Evolutionary conservation across 139 green algal species (phyloP), one percentile per base, ranked within the genome.

Genomic region (Coelastrella sp.): DNA sequence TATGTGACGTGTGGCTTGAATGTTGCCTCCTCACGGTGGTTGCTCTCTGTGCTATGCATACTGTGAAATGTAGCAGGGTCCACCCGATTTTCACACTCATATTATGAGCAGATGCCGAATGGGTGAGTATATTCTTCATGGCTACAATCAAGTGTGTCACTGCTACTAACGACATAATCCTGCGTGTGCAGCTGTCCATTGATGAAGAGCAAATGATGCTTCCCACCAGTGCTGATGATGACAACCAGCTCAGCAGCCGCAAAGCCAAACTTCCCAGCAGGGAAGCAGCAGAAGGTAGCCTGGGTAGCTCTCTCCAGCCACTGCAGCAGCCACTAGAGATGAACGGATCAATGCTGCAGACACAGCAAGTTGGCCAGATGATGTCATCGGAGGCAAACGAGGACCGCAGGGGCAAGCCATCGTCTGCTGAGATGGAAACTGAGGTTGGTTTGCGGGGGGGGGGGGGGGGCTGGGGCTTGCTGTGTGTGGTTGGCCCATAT

Each of bases 141-240:
- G 32, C 32, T 47, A 47, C 32, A 47, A 47, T 47, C 32, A 47
- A 2, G 32, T 47, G 8, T 71, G 61, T 71, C 11, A 71, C 61
- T 71, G 61, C 61, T 71, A 71, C 32, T 47, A 47, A n/a, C 32
- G 32, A 47, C 32, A 47, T 47, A 47, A 0, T 47, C 11, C 61
- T 71, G 11, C 11, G 11, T 10, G 32, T 77, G 64, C 81, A 87
- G 61, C 7, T 87, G 64, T 68, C 73, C 5, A 58, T 87, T 47
- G 64, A 68, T 19, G 19, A 68, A 16, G 81, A 87, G 81, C 81
- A 87, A 61, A 10, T 77, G 11, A 78, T 87, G 81, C 81, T 64
- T 14, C 81, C 81, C 14, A 64, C 64, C 16, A 77, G n/a, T 19
- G 64, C 20, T 64, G 77, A 83, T 64, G 77, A 83, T 64, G 17